phyloP scores from a whole-genome alignment of 805 yeast species.

The Saccharomycopsis sp. region DNA sequence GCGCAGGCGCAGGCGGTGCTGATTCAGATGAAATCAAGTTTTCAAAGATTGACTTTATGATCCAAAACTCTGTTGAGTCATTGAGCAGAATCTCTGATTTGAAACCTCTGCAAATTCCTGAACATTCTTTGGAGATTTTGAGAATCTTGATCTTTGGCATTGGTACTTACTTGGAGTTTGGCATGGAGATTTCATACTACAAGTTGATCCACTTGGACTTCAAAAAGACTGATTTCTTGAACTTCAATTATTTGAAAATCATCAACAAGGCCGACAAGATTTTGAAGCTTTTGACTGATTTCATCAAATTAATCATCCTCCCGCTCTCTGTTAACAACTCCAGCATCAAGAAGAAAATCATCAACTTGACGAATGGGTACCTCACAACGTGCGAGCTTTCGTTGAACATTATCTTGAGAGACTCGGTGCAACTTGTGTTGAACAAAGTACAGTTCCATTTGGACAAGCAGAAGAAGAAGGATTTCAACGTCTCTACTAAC shows the following conservation, averaged over 20 bases:
- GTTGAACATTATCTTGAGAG: conserved; percentile 53
- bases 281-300: conserved; percentile 55
- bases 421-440: conserved; percentile 44
- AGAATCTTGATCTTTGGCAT: conserved; percentile 60
- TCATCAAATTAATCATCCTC: conserved; percentile 63
- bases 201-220: conserved; percentile 33
- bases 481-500: conserved; percentile 36
- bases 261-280: conserved; percentile 51
- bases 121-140: conserved; percentile 54
- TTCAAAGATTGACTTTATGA: conserved; percentile 47
- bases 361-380: conserved; percentile 51
- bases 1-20: conserved; percentile 3
- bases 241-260: conserved; percentile 40
- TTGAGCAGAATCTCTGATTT: conserved; percentile 70
- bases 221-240: conserved; percentile 27
- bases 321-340: conserved; percentile 64
- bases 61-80: conserved; percentile 68
- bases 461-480: conserved; percentile 66
- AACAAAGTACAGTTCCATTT: conserved; percentile 42
- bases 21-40: conserved; percentile 28
- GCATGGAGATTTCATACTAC: conserved; percentile 60
- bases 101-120: conserved; percentile 52
- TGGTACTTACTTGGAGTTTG: conserved; percentile 68
- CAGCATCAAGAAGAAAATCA: conserved; percentile 47
- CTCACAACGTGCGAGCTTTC: conserved; percentile 55